Conservation (phyloP, 192 early-diverging fungal genomes). For the Haplosporangium gracile region DNA sequence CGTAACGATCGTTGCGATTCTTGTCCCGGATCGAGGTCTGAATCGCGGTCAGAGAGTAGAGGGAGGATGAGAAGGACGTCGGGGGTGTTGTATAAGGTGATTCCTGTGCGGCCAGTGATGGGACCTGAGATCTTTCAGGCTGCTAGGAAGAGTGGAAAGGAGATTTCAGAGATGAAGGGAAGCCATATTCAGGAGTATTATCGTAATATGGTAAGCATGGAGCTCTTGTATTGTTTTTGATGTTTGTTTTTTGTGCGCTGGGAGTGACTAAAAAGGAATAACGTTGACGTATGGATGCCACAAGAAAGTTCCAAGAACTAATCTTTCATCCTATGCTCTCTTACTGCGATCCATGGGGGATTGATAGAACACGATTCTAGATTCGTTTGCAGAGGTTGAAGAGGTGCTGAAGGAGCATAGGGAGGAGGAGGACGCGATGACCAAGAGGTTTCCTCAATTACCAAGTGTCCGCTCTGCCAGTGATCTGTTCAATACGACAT, state of each 20-base stretch:
- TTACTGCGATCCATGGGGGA: background rate
- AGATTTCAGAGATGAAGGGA: conserved; percentile 16
- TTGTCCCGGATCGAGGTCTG: conserved; percentile 9
- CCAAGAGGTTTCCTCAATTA: background rate
- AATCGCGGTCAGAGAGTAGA: conserved; percentile 29
- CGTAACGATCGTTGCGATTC: background rate
- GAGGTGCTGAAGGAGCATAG: conserved; percentile 37
- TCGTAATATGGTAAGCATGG: conserved; percentile 13
- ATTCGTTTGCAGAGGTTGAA: conserved; percentile 47
- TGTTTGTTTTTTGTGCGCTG: background rate
- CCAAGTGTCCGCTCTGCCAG: background rate
- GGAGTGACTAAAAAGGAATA: background rate
- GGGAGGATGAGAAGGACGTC: conserved; percentile 18
- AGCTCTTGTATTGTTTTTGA: background rate
- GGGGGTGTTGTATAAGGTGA: conserved; percentile 16
- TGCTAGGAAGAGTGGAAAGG: conserved; percentile 28
- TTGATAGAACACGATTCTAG: conserved; percentile 28
- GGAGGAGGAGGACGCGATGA: conserved; percentile 22
- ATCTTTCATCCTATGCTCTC: background rate
- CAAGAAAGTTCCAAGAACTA: background rate
- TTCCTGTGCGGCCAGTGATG: conserved; percentile 27
- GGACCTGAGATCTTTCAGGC: conserved; percentile 22
- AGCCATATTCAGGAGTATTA: conserved; percentile 36
- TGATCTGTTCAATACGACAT: background rate
- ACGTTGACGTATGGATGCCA: background rate